Evolutionary conservation across 1,284 basidiomycete species (phyloP), one percentile per base, ranked within the genome.

Genomic region (Cryptococcus sp.): DNA sequence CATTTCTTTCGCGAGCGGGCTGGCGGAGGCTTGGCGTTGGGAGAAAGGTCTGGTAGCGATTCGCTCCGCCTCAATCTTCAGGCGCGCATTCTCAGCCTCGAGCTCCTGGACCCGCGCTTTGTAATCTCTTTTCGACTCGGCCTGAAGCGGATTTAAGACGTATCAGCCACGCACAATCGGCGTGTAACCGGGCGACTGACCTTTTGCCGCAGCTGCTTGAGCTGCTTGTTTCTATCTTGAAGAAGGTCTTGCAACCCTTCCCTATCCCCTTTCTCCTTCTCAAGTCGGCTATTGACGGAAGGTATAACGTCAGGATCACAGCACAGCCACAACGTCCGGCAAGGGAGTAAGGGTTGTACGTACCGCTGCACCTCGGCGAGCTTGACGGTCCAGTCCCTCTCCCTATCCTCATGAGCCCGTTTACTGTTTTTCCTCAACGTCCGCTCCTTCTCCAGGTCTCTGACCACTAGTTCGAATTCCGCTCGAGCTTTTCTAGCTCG

Each of bases 401-500:
- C 62, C 50, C 66, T 64, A 44, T 72, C 71, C 7, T 57, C 56
- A 41, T 55, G 52, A 16, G 56, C 66, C 47, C 59, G 65, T 49
- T 49, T 58, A 13, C 54, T 48, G 2, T 53, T 46, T 10, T 25
- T 47, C 20, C 65, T 54, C 10, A 49, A 47, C 10, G 70, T 69
- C 42, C 61, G 47, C 60, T 70, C 68, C 53, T 57, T 64, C 39
- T 72, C 64, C 23, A 69, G 47, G 25, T 69, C 66, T 19, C 61
- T 49, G 57, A 60, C 50, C 22, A 74, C 52, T 3, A 52, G 1
- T 19, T 68, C 63, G 13, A 53, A 56, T 22, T 69, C 62, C n/a
- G 54, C 49, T 46, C 59, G 39, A 0, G 62, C 66, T 19, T 61
- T 51, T 42, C 44, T 42, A 4, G 72, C 47, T 19, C 46, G 51